A percentile compares a stretch with the other conserved stretches of the same genome.
These are phyloP conservation scores for Exophiala lecanii-corni DNA, from an alignment of 2,329 filamentous ascomycete genomes.

Conservation along the genomic window DNA sequence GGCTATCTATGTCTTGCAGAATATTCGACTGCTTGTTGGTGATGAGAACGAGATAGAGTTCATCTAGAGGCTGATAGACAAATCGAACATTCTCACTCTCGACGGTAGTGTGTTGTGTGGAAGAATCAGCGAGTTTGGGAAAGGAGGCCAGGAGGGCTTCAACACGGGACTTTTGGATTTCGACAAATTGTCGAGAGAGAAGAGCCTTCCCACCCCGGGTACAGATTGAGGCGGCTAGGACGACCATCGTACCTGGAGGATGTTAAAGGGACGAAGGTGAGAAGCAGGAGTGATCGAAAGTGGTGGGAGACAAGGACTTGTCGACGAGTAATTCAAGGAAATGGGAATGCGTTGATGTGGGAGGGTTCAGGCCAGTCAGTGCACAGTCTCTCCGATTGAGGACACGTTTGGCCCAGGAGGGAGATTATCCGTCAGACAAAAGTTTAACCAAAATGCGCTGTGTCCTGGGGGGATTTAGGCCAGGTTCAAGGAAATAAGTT, in stretches of 20 bases:
- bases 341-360: background rate
- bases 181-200: conserved; percentile 93
- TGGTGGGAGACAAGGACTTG: background rate
- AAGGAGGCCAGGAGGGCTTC: conserved; percentile 96
- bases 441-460: no score
- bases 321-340: background rate
- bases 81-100: conserved; percentile 99
- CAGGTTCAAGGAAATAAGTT: no score
- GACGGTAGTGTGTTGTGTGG: conserved; percentile 95
- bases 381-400: background rate
- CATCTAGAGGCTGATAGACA: conserved; percentile 97
- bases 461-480: no score
- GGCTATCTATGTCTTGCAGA: conserved; percentile 95
- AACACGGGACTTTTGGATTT: conserved; percentile 94
- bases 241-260: conserved; percentile 61
- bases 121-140: conserved; percentile 92
- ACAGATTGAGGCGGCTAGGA: conserved; percentile 97
- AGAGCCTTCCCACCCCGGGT: conserved; percentile 97
- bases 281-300: no score
- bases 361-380: background rate
- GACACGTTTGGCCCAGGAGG: no score
- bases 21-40: conserved; percentile 99
- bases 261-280: background rate
- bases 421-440: no score
- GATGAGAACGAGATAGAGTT: conserved; percentile 99